Percentiles rank a stretch among this genome's conserved stretches.
Evolutionary conservation across 2,329 filamentous ascomycete species (phyloP).

Genomic region (Rhynchosporium agropyri): DNA sequence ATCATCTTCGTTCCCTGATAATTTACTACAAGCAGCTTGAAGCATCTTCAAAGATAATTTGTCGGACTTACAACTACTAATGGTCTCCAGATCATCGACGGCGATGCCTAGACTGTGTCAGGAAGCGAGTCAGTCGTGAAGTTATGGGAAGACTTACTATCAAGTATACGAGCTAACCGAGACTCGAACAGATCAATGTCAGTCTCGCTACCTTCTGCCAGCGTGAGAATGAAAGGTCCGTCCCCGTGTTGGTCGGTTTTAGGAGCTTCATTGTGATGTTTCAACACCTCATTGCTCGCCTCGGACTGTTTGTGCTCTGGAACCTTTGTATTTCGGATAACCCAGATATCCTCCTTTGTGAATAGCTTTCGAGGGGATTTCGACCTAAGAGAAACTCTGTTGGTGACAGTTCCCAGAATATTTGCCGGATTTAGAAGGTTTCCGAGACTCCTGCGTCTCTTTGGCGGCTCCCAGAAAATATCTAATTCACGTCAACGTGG

Average conservation of each 20-base stretch:
- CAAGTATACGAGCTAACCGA: constrained; percentile 18
- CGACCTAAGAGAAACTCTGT: constrained; percentile 25
- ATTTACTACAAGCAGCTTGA: neutral
- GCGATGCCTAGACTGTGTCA: neutral
- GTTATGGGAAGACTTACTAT: neutral
- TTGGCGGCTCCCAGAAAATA: constrained; percentile 13
- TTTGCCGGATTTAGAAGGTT: constrained; percentile 23
- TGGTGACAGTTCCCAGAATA: constrained; percentile 33
- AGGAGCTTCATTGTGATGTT: neutral
- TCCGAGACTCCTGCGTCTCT: constrained; percentile 34
- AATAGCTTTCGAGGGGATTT: neutral
- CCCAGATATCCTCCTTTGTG: neutral
- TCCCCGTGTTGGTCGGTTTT: no score
- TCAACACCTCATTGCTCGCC: no score
- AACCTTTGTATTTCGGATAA: neutral
- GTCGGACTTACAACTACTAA: neutral
- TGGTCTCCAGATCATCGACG: neutral
- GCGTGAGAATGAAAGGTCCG: neutral
- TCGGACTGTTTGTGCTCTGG: neutral
- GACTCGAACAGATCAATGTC: constrained; percentile 17
- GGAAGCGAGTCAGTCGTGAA: neutral
- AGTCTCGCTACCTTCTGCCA: constrained; percentile 10
- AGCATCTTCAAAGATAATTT: neutral
- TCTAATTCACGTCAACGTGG: constrained; percentile 10
- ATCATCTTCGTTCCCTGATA: neutral